These are phyloP conservation scores for Xylariaceae sp. DNA, from an alignment of 2,329 filamentous ascomycete genomes.

Conservation along the genomic window DNA sequence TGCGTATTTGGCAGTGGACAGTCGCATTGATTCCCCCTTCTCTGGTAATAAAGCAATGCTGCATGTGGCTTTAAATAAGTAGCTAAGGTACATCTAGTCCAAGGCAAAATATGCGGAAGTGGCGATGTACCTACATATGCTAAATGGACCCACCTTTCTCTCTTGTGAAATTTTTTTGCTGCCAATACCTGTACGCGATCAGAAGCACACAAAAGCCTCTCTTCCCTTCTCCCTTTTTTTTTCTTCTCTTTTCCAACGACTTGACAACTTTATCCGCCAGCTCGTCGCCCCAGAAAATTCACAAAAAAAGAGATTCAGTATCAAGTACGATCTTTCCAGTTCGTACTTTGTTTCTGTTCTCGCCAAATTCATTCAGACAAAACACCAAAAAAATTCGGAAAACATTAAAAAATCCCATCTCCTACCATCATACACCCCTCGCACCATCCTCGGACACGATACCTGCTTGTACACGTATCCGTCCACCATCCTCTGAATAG, in stretches of 20 bases:
- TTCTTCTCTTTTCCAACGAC: conserved; percentile 46
- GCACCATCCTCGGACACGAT: conserved; percentile 9
- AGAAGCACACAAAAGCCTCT: conserved; percentile 37
- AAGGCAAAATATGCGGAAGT: not conserved
- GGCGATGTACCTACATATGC: not conserved
- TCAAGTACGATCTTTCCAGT: conserved; percentile 51
- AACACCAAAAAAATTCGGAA: conserved; percentile 65
- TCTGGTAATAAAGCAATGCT: not conserved
- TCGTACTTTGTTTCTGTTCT: conserved; percentile 64
- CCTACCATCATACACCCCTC: conserved; percentile 20
- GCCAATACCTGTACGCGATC: conserved; percentile 33
- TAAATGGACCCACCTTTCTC: conserved; percentile 14
- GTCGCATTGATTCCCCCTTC: too few relatives aligned
- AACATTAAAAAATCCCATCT: conserved; percentile 47
- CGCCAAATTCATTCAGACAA: conserved; percentile 53
- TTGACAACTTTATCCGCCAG: conserved; percentile 54
- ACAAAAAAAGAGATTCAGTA: conserved; percentile 52
- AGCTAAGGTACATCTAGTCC: conserved; percentile 1
- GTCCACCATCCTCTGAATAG: conserved; percentile 19
- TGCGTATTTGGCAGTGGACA: too few relatives aligned
- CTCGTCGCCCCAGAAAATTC: conserved; percentile 46
- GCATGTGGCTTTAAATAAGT: not conserved
- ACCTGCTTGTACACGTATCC: conserved; percentile 12
- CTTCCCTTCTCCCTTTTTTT: conserved; percentile 41
- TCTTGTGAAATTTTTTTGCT: conserved; percentile 26